Evolutionary conservation across 495 filamentous ascomycete genomes (phyloP), one percentile per base, ranked within the genome.

Genomic region (Aspergillus bridgeri): DNA sequence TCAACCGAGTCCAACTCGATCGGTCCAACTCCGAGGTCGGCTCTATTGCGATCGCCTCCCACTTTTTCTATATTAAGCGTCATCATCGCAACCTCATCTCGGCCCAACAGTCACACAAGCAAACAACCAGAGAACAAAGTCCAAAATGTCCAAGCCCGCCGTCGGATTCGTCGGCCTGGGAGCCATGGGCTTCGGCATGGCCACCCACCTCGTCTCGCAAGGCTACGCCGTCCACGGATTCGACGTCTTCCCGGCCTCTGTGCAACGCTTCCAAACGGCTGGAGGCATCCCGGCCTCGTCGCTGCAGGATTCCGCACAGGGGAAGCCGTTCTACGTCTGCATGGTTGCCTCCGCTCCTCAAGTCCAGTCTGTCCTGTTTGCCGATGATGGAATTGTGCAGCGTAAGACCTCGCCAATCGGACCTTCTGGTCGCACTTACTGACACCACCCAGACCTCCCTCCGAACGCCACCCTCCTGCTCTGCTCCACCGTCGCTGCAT

Each of bases 141-240:
- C 45, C 45, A 54, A 17, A 23, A 69, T 69, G 62, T 67, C 74
- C 47, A 77, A 85, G 63, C 79, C 84, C 8, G 73, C 77, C 48
- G 72, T 92, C 54, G 83, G 87, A 60, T 92, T 92, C 73, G 86
- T 89, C 57, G 90, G 90, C 78, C 86, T 94, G 6, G 90, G 90
- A 60, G 89, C 90, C 74, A 94, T 92, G 90, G 90, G 90, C 65
- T 90, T 89, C 67, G 89, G 89, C 60, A 93, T 92, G 88, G 89
- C 90, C 63, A 87, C 84, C 42, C 81, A 91, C 63, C 83, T 94
- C 47, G 72, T 92, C 60, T 86, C 86, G 63, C 72, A 83, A 45
- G 85, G 84, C 56, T 88, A 87, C 66, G 48, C 73, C 1, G 87
- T 94, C 19, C 88, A 83, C 33, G 89, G 87, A 48, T 94, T 84